phyloP scores from a whole-genome alignment of 768 basidiomycete species.

The Mycena rosella region DNA sequence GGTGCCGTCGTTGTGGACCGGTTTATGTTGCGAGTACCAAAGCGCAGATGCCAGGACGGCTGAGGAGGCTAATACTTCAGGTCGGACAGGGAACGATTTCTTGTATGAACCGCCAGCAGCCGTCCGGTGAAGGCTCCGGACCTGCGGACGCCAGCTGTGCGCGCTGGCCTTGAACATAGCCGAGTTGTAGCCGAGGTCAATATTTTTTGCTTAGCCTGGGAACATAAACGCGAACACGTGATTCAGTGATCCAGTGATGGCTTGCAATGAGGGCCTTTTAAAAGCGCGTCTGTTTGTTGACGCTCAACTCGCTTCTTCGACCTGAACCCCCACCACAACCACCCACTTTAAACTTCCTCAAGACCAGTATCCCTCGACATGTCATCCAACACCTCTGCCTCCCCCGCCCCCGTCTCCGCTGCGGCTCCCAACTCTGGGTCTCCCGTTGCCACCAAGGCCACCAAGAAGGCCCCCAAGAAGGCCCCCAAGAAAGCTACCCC shows the following conservation, averaged over 20 bases:
- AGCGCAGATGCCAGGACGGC: conserved; percentile 18
- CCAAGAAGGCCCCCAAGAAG: conserved; percentile 6
- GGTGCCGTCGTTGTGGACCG: conserved; percentile 21
- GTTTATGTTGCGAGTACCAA: conserved; percentile 15
- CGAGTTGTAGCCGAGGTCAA: too few relatives aligned
- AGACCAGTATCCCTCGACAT: conserved; percentile 3
- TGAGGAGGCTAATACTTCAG: conserved; percentile 11
- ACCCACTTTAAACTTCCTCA: neutral
- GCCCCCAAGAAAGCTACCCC: conserved; percentile 14
- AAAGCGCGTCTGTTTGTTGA: neutral
- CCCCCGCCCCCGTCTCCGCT: conserved; percentile 33
- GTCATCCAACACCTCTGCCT: conserved; percentile 29
- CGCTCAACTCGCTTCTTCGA: neutral
- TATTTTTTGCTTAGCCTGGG: too few relatives aligned
- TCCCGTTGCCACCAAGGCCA: conserved; percentile 17
- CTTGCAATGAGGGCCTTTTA: too few relatives aligned
- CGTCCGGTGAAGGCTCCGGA: conserved; percentile 10
- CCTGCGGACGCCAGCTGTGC: neutral
- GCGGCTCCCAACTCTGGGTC: conserved; percentile 2
- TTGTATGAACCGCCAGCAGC: neutral
- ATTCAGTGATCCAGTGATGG: neutral
- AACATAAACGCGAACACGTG: conserved; percentile 23
- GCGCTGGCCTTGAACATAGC: conserved; percentile 7
- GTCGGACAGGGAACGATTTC: neutral
- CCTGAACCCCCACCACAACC: neutral